phyloP scores from a whole-genome alignment of 2,329 filamentous ascomycete genomes.

The Curvularia verruculosa region DNA sequence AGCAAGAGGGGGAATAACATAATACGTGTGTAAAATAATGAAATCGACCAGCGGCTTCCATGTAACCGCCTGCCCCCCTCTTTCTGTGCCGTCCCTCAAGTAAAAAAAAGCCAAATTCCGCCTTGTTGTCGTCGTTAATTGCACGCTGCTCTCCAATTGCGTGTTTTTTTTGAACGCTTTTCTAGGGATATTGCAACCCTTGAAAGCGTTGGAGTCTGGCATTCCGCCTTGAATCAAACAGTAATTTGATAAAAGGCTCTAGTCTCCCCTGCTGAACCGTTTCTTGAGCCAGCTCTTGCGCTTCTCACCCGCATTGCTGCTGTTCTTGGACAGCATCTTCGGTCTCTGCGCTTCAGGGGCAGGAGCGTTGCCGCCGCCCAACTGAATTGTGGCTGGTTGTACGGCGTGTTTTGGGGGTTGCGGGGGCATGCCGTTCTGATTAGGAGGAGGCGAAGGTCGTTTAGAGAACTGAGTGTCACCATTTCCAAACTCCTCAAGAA shows the following conservation, averaged over 20 bases:
- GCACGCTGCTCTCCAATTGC: neutral
- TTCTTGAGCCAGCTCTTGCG: slow-evolving; percentile 89
- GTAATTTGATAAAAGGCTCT: slow-evolving; percentile 10
- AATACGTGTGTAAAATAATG: neutral
- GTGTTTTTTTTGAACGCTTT: neutral
- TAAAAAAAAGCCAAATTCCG: too few relatives aligned
- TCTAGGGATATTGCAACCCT: neutral
- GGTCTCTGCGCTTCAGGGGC: slow-evolving; percentile 20
- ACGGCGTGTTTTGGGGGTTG: slow-evolving; percentile 29
- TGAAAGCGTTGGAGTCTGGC: neutral
- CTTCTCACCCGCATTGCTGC: slow-evolving; percentile 57
- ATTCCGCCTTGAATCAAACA: neutral
- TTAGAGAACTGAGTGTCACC: neutral
- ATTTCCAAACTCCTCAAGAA: slow-evolving; percentile 50
- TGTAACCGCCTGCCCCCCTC: neutral
- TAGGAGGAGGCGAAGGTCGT: slow-evolving; percentile 24
- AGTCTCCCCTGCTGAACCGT: slow-evolving; percentile 73
- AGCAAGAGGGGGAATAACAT: neutral
- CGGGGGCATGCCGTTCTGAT: slow-evolving; percentile 25
- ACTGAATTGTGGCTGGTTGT: slow-evolving; percentile 32
- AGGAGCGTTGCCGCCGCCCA: slow-evolving; percentile 25
- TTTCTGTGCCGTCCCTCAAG: neutral
- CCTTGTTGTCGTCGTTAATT: neutral
- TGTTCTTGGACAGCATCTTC: slow-evolving; percentile 32
- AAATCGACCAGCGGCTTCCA: neutral